phyloP scores from a whole-genome alignment of 345 rosid genomes.

The Gossypium anomalum region DNA sequence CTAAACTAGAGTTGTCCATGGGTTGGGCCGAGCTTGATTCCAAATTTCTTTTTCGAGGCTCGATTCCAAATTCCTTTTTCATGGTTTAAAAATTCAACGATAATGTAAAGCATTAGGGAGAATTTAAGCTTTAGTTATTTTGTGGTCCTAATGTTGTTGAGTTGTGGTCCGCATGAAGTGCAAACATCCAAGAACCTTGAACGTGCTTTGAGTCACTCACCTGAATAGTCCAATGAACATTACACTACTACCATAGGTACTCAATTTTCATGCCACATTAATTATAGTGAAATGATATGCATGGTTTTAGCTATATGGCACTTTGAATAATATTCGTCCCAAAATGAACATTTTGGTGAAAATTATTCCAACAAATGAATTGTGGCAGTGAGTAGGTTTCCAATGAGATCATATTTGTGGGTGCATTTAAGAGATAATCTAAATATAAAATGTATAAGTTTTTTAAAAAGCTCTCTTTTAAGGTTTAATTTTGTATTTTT shows the following conservation, averaged over 20 bases:
- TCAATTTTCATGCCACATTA: background rate
- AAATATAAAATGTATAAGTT: too few relatives aligned
- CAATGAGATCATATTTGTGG: background rate
- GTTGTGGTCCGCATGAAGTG: background rate
- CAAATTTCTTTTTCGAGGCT: too few relatives aligned
- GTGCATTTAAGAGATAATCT: background rate
- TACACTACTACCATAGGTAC: background rate
- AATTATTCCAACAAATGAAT: background rate
- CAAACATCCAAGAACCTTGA: slow-evolving; percentile 1
- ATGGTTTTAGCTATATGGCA: background rate
- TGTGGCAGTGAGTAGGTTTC: background rate
- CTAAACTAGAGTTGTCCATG: too few relatives aligned
- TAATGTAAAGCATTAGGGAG: too few relatives aligned
- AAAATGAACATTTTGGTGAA: background rate
- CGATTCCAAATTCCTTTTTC: too few relatives aligned
- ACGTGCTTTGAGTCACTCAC: background rate
- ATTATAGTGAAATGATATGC: background rate
- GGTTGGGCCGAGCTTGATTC: too few relatives aligned
- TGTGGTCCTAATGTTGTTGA: background rate
- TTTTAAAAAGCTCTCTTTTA: too few relatives aligned
- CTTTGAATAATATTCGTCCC: background rate
- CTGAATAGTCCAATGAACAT: background rate
- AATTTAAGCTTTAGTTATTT: background rate
- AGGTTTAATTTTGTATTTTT: too few relatives aligned
- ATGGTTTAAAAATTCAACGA: too few relatives aligned